phyloP scores from a whole-genome alignment of 257 asterid genomes.

The Jaltomata sinuosa region DNA sequence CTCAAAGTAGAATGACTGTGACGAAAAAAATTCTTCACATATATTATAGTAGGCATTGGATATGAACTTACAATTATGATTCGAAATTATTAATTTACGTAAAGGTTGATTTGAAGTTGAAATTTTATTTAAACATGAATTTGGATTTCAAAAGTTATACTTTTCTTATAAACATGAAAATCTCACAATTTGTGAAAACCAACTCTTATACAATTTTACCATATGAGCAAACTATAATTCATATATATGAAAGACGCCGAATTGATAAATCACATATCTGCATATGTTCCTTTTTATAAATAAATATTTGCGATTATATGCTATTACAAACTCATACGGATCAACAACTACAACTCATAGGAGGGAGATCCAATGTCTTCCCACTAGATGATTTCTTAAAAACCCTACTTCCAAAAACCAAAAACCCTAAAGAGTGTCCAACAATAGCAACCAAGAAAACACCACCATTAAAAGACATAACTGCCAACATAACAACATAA shows the following conservation, averaged over 20 bases:
- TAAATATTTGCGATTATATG: neutral
- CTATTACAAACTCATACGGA: neutral
- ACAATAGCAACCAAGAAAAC: conserved; percentile 51
- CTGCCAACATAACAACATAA: conserved; percentile 68
- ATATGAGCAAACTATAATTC: too few relatives aligned
- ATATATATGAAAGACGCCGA: too few relatives aligned
- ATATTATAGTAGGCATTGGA: neutral
- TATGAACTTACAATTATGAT: neutral
- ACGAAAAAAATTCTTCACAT: neutral
- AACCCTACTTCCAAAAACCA: conserved; percentile 50
- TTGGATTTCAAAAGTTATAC: neutral
- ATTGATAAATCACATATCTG: neutral
- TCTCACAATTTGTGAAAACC: too few relatives aligned
- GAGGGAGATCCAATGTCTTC: conserved; percentile 48
- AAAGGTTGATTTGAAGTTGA: neutral
- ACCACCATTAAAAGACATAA: conserved; percentile 76
- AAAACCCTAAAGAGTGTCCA: conserved; percentile 58
- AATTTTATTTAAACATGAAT: neutral
- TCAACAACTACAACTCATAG: conserved; percentile 20
- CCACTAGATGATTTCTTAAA: conserved; percentile 14
- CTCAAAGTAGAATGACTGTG: neutral
- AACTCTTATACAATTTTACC: too few relatives aligned
- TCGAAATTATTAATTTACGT: neutral
- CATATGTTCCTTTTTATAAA: neutral
- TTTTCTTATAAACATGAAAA: neutral